Conservation (phyloP, 164 flowering plant species). For the Magnolia changhungtana region DNA sequence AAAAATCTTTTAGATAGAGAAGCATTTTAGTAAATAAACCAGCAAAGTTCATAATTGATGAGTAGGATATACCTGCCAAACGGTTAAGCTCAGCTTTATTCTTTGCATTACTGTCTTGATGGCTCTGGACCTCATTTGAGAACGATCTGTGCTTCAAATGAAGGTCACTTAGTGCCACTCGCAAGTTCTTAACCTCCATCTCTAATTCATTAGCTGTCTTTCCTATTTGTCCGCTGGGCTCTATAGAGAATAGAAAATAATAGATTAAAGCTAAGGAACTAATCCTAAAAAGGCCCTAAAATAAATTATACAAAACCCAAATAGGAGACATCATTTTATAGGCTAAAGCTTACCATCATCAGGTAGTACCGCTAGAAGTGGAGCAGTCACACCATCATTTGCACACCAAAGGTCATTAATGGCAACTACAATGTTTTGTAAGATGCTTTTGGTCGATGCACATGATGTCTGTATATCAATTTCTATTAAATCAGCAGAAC, state of each 20-base stretch:
- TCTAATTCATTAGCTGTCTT: slow-evolving; percentile 38
- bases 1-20: neutral
- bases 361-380: slow-evolving; percentile 35
- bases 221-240: slow-evolving; percentile 28
- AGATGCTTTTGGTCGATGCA: slow-evolving; percentile 31
- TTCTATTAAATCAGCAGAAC: slow-evolving; percentile 31
- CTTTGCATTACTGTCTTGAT: slow-evolving; percentile 55
- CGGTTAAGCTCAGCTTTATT: slow-evolving; percentile 60
- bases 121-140: slow-evolving; percentile 46
- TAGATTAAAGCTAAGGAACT: slow-evolving; percentile 4
- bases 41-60: neutral
- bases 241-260: slow-evolving; percentile 33
- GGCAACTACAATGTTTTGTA: slow-evolving; percentile 47
- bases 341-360: slow-evolving; percentile 47
- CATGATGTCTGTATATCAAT: slow-evolving; percentile 26
- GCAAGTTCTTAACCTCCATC: slow-evolving; percentile 52
- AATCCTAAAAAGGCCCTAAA: neutral
- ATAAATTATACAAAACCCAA: neutral
- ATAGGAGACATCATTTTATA: neutral
- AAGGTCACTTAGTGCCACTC: slow-evolving; percentile 49
- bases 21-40: neutral
- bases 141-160: slow-evolving; percentile 62
- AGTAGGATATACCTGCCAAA: slow-evolving; percentile 52
- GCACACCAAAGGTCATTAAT: slow-evolving; percentile 47
- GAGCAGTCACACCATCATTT: slow-evolving; percentile 42